Percentiles rank a stretch among this genome's conserved stretches.
Evolutionary conservation across 768 basidiomycete species (phyloP).

Genomic region (Auricularia heimuer): DNA sequence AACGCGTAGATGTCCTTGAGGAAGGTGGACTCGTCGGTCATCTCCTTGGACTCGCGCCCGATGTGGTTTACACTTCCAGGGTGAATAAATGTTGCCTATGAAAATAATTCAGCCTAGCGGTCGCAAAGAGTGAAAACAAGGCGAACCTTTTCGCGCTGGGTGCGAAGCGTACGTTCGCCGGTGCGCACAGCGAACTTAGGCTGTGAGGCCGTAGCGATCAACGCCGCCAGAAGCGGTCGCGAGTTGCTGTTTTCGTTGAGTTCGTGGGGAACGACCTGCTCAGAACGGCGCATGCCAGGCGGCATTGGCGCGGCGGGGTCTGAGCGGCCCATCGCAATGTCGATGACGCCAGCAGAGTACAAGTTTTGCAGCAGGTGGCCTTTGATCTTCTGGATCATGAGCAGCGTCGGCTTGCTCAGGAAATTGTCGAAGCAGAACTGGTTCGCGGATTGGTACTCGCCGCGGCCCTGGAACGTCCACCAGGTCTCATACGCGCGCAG

Average conservation of each 20-base stretch:
- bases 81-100: conserved; percentile 67
- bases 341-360: conserved; percentile 71
- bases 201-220: conserved; percentile 78
- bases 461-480: conserved; percentile 58
- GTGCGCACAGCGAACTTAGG: conserved; percentile 84
- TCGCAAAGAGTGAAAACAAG: neutral
- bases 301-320: conserved; percentile 21
- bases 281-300: conserved; percentile 23
- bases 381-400: conserved; percentile 74
- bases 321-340: conserved; percentile 62
- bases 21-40: conserved; percentile 20
- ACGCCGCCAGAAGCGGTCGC: conserved; percentile 64
- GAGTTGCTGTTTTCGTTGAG: conserved; percentile 68
- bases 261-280: conserved; percentile 45
- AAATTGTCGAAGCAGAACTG: conserved; percentile 79
- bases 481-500: conserved; percentile 76
- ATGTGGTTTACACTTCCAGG: conserved; percentile 78
- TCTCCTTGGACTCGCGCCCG: conserved; percentile 35
- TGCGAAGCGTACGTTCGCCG: conserved; percentile 57
- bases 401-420: conserved; percentile 73
- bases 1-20: conserved; percentile 77
- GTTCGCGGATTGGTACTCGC: conserved; percentile 57
- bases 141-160: conserved; percentile 73
- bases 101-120: neutral
- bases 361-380: conserved; percentile 66